Base-by-base conservation (phyloP, 208 protist species). In the Crithidia fasciculata region DNA sequence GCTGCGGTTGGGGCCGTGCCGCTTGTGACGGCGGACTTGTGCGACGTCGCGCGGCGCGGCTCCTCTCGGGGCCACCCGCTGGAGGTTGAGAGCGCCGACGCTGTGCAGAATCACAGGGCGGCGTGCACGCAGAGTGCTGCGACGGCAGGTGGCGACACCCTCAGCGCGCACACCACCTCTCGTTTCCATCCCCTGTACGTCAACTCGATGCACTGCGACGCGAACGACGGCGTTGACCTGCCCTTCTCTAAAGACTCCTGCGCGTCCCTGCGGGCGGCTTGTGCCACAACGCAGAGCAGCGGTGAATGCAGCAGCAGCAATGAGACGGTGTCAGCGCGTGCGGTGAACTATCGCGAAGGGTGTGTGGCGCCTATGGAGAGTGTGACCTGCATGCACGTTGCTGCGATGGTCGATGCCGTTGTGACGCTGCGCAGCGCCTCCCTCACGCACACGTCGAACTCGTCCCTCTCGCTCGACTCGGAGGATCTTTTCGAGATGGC, bases 351-450 rank as follows among this genome's bases (percentile, higher is more conserved):
- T 6, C 61, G 40, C 13, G 12, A 49, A 15, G 45, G 3, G 45
- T 6, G 39, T 6, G 7, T 62, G 8, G 8, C 61, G 18, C 41
- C 7, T 28, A 41, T 28, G 61, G 61, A 66, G 28, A 54, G 61
- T 18, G 61, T n/a, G 43, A 53, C 44, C 4, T 68, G 50, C 62
- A 45, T 45, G 36, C 9, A 28, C 12, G 15, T 68, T 4, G 62
- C 62, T n/a, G 62, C 62, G 36, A 68, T 68, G 62, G 28, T 13
- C 37, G 62, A 68, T 16, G 49, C 36, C 3, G 62, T 45, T 0
- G 50, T 68, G 37, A 28, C 49, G 50, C 50, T 68, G 45, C 49
- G 62, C 15, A 68, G 62, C 50, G 5, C 7, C 62, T 57, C 49
- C 18, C 19, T 16, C 2, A 55, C 61, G 8, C 61, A 39, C 43